These are phyloP conservation scores for Babesia microti DNA, from an alignment of 169 alveolate species.

Conservation along the genomic window DNA sequence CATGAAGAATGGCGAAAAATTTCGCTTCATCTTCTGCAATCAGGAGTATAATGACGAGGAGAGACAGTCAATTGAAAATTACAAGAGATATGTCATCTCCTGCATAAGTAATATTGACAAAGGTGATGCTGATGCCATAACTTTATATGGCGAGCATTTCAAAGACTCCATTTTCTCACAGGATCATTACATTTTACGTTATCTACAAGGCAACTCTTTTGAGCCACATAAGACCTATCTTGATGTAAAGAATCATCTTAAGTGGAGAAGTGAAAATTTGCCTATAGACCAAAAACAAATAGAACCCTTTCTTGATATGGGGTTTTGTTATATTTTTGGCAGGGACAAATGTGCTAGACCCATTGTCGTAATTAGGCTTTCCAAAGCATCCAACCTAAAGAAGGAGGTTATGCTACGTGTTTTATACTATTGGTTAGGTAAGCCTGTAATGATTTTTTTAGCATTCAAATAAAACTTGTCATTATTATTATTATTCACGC, in stretches of 20 bases:
- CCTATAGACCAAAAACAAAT: slow-evolving; percentile 42
- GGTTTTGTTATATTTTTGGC: slow-evolving; percentile 54
- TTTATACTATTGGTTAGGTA: no score
- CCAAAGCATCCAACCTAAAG: slow-evolving; percentile 4
- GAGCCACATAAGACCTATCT: slow-evolving; percentile 26
- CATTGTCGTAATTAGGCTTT: slow-evolving; percentile 31
- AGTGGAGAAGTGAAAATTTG: slow-evolving; percentile 52
- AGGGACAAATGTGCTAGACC: slow-evolving; percentile 60
- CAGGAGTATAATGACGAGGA: slow-evolving; percentile 49
- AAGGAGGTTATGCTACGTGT: slow-evolving; percentile 26
- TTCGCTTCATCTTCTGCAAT: slow-evolving; percentile 51
- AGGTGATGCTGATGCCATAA: slow-evolving; percentile 13
- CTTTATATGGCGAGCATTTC: slow-evolving; percentile 27
- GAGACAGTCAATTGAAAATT: slow-evolving; percentile 41
- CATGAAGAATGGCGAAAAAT: slow-evolving; percentile 37
- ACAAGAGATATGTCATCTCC: slow-evolving; percentile 43
- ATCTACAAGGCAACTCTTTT: slow-evolving; percentile 50
- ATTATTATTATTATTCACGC: not conserved
- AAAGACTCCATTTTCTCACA: slow-evolving; percentile 37
- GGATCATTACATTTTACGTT: slow-evolving; percentile 54
- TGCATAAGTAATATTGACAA: slow-evolving; percentile 39
- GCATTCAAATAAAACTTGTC: no score
- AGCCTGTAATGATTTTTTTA: no score
- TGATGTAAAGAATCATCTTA: slow-evolving; percentile 48
- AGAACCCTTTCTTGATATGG: slow-evolving; percentile 37